Conservation (phyloP, 2,329 filamentous ascomycete genomes). For the Stemphylium lycopersici region DNA sequence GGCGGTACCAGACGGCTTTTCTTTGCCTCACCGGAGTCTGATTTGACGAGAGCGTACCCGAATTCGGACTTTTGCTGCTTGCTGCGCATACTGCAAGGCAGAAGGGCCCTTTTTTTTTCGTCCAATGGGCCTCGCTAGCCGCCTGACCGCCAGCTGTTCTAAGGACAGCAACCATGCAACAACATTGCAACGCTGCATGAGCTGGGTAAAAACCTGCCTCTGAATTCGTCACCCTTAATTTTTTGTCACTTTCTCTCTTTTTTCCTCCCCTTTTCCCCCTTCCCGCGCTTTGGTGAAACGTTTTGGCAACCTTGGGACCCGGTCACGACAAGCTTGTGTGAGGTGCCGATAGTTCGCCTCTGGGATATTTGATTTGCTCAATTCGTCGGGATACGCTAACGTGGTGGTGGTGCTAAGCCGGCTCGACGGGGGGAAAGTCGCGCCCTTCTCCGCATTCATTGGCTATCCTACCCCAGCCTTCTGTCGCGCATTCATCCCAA, state of each 20-base stretch:
- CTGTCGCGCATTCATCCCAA: conserved; percentile 18
- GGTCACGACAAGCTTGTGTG: conserved; percentile 18
- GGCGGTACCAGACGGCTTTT: conserved; percentile 24
- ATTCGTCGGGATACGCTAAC: conserved; percentile 11
- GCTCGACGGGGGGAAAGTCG: conserved; percentile 2
- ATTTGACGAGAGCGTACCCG: conserved; percentile 23
- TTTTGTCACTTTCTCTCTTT: conserved; percentile 11
- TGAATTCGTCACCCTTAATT: not conserved
- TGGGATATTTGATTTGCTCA: conserved; percentile 12
- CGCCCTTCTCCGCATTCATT: conserved; percentile 17
- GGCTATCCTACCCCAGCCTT: conserved; percentile 16
- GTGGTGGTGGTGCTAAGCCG: conserved; percentile 14
- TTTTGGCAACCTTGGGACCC: conserved; percentile 6
- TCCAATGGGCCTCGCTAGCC: conserved; percentile 10
- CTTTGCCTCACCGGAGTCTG: conserved; percentile 19
- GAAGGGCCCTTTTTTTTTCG: conserved; percentile 7
- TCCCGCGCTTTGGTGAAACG: conserved; percentile 22
- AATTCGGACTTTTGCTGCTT: conserved; percentile 23
- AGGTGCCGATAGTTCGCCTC: conserved; percentile 8
- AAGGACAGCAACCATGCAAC: conserved; percentile 14
- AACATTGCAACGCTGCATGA: conserved; percentile 24
- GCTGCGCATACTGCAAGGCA: conserved; percentile 28
- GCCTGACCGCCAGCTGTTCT: conserved; percentile 38
- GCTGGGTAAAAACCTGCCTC: conserved; percentile 1
- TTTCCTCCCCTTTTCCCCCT: not conserved